Evolutionary conservation across 2,329 filamentous ascomycete genomes (phyloP).

Genomic region (Fusarium compactum): DNA sequence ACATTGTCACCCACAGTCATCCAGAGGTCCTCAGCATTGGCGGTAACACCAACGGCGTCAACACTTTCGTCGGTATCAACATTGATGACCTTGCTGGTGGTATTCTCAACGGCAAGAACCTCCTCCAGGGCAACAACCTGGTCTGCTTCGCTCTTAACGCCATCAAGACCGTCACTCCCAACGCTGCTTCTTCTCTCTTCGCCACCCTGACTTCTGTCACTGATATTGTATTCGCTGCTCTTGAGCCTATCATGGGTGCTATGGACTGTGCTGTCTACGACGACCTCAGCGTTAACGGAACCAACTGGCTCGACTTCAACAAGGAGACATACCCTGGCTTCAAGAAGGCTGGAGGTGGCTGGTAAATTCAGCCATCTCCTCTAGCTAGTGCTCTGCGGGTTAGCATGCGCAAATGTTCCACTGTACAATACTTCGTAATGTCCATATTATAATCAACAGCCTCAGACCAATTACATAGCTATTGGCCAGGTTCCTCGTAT

Average conservation of each 20-base stretch:
- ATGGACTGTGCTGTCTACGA: slow-evolving; percentile 33
- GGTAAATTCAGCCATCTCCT: slow-evolving; percentile 2
- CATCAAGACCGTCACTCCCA: slow-evolving; percentile 56
- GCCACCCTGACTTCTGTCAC: slow-evolving; percentile 43
- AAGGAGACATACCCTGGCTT: slow-evolving; percentile 37
- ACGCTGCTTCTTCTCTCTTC: slow-evolving; percentile 56
- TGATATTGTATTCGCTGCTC: slow-evolving; percentile 31
- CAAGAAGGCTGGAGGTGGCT: slow-evolving; percentile 39
- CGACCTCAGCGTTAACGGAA: slow-evolving; percentile 38
- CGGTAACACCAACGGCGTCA: slow-evolving; percentile 63
- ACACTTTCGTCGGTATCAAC: slow-evolving; percentile 63
- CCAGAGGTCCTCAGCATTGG: slow-evolving; percentile 60
- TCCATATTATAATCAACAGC: background rate
- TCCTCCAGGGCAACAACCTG: slow-evolving; percentile 62
- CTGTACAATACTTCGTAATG: slow-evolving; percentile 12
- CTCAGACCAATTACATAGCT: background rate
- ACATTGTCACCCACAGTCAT: slow-evolving; percentile 56
- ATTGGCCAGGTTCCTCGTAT: too few species aligned
- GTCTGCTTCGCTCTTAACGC: slow-evolving; percentile 56
- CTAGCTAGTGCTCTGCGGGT: background rate
- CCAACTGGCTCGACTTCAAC: slow-evolving; percentile 40
- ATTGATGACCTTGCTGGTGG: slow-evolving; percentile 58
- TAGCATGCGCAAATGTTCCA: background rate
- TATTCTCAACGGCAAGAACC: slow-evolving; percentile 56
- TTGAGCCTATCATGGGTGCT: slow-evolving; percentile 36